Evolutionary conservation across 1,284 basidiomycete genomes (phyloP), one percentile per base, ranked within the genome.

Genomic region (Apiotrichum sp.): DNA sequence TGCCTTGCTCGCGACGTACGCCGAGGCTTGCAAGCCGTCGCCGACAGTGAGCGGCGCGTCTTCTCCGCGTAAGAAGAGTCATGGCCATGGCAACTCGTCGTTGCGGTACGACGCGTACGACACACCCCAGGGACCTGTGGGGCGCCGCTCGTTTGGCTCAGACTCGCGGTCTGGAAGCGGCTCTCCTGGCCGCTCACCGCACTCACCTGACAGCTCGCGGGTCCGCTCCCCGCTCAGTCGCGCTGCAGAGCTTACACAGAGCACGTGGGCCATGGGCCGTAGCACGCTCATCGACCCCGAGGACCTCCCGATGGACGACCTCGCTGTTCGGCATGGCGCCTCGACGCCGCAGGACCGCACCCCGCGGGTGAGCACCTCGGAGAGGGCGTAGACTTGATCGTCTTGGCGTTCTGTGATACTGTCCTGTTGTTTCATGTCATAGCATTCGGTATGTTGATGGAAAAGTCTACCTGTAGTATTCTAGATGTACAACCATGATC

Each of bases 81-180:
- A 44, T 55, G 9, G 49, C 55, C 3, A 42, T 31, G 11, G 40
- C 42, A 8, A 22, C 50, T 29, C 56, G 49, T 36, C 40, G 22
- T 49, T 66, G 31, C 52, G 66, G 7, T 66, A 68, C 46, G 62
- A 64, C 10, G 64, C 66, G 1, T 68, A 65, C 45, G 50, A 50
- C 8, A 29, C 48, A 13, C 48, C 48, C 50, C 29, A 10, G 16
- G 31, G 14, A 38, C 5, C 29, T 29, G 29, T 29, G 29, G 29
- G 36, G 36, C 36, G 13, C 13, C 36, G 36, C 36, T 9, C 8
- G 13, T 38, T 13, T 38, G 36, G 13, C 13, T 3, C 36, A 9
- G 9, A 38, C 36, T 29, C 29, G 29, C 29, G 29, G 29, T 29
- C 29, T 3, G 36, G 13, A 8, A 38, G 36, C 36, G 9, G 36